phyloP scores from a whole-genome alignment of 805 yeast genomes.

The Candida andamanensis region DNA sequence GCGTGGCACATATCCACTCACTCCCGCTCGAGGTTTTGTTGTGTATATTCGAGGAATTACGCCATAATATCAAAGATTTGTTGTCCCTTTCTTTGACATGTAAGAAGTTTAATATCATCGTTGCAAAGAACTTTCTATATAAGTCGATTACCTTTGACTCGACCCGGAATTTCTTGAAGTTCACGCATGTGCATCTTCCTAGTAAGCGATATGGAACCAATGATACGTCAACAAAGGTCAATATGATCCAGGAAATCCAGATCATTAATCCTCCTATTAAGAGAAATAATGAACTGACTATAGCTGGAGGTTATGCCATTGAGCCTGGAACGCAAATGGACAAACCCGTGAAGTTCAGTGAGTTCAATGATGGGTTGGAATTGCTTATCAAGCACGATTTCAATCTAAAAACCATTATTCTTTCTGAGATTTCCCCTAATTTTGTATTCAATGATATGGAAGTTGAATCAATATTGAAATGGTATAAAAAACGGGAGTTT shows the following conservation, averaged over 20 bases:
- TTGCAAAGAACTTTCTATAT: slow-evolving; percentile 36
- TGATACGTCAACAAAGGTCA: slow-evolving; percentile 27
- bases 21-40: slow-evolving; percentile 41
- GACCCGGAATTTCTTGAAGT: slow-evolving; percentile 26
- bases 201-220: slow-evolving; percentile 16
- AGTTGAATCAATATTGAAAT: slow-evolving; percentile 3
- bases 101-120: slow-evolving; percentile 28
- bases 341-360: slow-evolving; percentile 17
- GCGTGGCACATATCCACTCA: slow-evolving; percentile 29
- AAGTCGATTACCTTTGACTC: slow-evolving; percentile 22
- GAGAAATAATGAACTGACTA: slow-evolving; percentile 18
- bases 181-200: slow-evolving; percentile 30
- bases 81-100: slow-evolving; percentile 30
- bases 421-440: slow-evolving; percentile 47
- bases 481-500: slow-evolving; percentile 6
- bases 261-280: slow-evolving; percentile 31
- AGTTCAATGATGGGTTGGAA: slow-evolving; percentile 19
- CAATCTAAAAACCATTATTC: slow-evolving; percentile 35
- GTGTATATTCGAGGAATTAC: slow-evolving; percentile 26
- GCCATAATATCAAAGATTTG: slow-evolving; percentile 16
- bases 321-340: slow-evolving; percentile 16
- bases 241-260: slow-evolving; percentile 23
- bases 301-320: slow-evolving; percentile 35
- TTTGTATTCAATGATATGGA: slow-evolving; percentile 33
- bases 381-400: slow-evolving; percentile 42